Evolutionary conservation across 176 grass and related monocot genomes (phyloP).

Genomic region (Lolium perenne): DNA sequence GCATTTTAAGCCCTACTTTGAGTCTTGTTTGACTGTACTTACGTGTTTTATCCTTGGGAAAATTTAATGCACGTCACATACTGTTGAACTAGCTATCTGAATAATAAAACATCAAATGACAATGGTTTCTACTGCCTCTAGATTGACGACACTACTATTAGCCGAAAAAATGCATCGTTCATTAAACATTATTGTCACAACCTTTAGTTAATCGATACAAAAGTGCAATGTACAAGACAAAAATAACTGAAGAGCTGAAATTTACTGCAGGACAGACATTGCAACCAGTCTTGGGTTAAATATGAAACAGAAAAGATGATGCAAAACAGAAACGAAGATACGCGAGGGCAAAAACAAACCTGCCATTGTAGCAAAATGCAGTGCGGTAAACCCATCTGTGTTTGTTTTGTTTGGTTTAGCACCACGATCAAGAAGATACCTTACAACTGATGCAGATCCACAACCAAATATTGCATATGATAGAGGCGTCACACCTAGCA

Average conservation of each 20-base stretch:
- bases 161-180: background rate
- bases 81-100: background rate
- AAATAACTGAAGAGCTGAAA: background rate
- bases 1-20: background rate
- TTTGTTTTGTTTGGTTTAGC: conserved; percentile 26
- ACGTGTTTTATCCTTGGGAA: background rate
- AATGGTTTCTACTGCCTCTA: background rate
- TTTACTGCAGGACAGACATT: background rate
- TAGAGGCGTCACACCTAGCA: conserved; percentile 6
- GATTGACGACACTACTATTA: background rate
- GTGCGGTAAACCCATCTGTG: background rate
- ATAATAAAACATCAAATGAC: background rate
- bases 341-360: conserved; percentile 6
- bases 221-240: background rate
- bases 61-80: background rate
- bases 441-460: background rate
- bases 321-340: background rate
- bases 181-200: background rate
- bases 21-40: background rate
- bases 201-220: background rate
- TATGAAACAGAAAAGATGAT: background rate
- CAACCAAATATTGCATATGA: background rate
- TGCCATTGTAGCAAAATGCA: background rate
- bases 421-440: conserved; percentile 15
- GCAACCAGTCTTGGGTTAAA: background rate